Evolutionary conservation across 2,329 filamentous ascomycete species (phyloP).

Genomic region (Tolypocladium pustulatum): DNA sequence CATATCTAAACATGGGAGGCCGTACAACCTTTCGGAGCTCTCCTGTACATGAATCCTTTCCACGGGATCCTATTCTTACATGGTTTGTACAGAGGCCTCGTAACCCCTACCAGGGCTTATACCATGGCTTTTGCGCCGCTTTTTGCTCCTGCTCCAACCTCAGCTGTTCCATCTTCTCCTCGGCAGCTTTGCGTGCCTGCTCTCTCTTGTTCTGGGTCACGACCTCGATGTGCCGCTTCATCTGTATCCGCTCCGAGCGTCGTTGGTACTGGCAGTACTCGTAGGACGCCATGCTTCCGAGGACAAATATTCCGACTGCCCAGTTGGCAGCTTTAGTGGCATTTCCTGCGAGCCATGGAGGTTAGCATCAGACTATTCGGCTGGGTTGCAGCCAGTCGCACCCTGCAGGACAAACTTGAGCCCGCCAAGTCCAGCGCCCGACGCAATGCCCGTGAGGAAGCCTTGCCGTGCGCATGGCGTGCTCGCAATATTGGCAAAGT

Average conservation of each 20-base stretch:
- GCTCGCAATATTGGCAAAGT: constrained; percentile 64
- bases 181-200: constrained; percentile 32
- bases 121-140: constrained; percentile 36
- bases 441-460: constrained; percentile 71
- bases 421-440: constrained; percentile 66
- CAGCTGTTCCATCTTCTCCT: constrained; percentile 25
- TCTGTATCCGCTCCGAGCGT: constrained; percentile 65
- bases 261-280: constrained; percentile 75
- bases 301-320: constrained; percentile 69
- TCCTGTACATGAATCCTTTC: background rate
- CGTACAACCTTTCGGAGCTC: background rate
- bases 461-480: constrained; percentile 77
- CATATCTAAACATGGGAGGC: background rate
- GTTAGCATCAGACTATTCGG: background rate
- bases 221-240: constrained; percentile 73
- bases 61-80: background rate
- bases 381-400: constrained; percentile 28
- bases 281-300: constrained; percentile 61
- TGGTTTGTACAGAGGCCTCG: background rate
- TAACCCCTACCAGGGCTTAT: constrained; percentile 41
- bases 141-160: constrained; percentile 20
- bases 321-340: constrained; percentile 58
- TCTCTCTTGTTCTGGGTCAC: constrained; percentile 39
- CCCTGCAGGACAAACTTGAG: constrained; percentile 66
- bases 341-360: constrained; percentile 14